These are phyloP conservation scores for Hypoxylon lienhwacheense DNA, from an alignment of 495 filamentous ascomycete genomes.

Conservation along the genomic window DNA sequence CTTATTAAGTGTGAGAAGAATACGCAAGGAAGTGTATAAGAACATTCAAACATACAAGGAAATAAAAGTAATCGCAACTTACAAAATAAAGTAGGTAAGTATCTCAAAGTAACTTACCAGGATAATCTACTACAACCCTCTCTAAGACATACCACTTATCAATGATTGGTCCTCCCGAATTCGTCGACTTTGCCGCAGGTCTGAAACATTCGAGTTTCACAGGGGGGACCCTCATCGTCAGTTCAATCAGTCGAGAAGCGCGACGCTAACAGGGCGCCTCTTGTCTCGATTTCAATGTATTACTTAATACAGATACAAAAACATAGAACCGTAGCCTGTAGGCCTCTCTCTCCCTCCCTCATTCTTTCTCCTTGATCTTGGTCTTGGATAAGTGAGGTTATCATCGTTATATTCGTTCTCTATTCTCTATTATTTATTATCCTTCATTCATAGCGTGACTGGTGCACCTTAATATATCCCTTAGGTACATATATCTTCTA, in stretches of 20 bases:
- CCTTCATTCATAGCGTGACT: conserved; percentile 35
- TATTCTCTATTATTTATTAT: conserved; percentile 10
- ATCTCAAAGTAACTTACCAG: too few relatives aligned
- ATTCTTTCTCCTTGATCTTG: conserved; percentile 25
- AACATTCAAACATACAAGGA: too few relatives aligned
- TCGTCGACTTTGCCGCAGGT: conserved; percentile 45
- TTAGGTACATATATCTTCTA: too few relatives aligned
- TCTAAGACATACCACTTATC: neutral
- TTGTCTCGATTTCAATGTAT: too few relatives aligned
- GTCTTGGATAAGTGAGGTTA: conserved; percentile 33
- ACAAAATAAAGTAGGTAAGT: too few relatives aligned
- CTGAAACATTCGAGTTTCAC: conserved; percentile 46
- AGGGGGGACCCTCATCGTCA: conserved; percentile 31
- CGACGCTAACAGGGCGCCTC: conserved; percentile 2
- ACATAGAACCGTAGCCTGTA: conserved; percentile 23
- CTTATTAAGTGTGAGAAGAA: too few relatives aligned
- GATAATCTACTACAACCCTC: too few relatives aligned
- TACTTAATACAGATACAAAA: conserved; percentile 14
- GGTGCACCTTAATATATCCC: conserved; percentile 40
- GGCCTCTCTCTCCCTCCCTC: conserved; percentile 11
- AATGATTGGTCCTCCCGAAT: conserved; percentile 34
- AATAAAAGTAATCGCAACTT: too few relatives aligned
- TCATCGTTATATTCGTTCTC: conserved; percentile 22
- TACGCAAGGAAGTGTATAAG: too few relatives aligned
- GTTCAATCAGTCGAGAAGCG: conserved; percentile 27